Evolutionary conservation across 495 filamentous ascomycete genomes (phyloP).

Genomic region (Hyaloscypha variabilis): DNA sequence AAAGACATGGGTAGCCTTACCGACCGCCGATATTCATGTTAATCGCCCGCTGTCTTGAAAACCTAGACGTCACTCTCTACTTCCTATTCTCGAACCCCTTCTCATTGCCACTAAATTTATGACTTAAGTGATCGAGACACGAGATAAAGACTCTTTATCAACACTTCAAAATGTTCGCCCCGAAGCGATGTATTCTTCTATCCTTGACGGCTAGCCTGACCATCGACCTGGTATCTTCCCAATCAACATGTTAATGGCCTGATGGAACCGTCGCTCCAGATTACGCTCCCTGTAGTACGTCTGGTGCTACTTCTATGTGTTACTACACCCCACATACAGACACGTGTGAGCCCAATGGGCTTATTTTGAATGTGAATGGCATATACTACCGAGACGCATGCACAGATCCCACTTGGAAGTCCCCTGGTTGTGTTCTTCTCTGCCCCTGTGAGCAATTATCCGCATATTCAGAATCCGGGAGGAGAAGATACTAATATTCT

Average conservation of each 20-base stretch:
- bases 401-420: constrained; percentile 12
- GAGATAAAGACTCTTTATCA: too few species aligned
- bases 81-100: too few species aligned
- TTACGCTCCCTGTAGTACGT: constrained; percentile 9
- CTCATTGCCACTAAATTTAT: background rate
- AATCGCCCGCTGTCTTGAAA: background rate
- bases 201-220: constrained; percentile 9
- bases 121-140: too few species aligned
- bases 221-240: constrained; percentile 11
- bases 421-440: constrained; percentile 11
- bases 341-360: constrained; percentile 11
- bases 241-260: constrained; percentile 11
- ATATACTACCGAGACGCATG: constrained; percentile 10
- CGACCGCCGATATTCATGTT: background rate
- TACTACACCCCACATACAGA: constrained; percentile 10
- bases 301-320: constrained; percentile 13
- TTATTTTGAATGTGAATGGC: constrained; percentile 9
- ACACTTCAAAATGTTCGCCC: too few species aligned
- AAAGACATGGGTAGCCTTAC: too few species aligned
- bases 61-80: background rate
- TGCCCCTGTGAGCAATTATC: constrained; percentile 12
- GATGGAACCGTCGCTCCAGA: constrained; percentile 11
- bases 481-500: constrained; percentile 12
- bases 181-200: constrained; percentile 12
- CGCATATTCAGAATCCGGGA: constrained; percentile 12